phyloP scores from a whole-genome alignment of 2,329 filamentous ascomycete species.

The Falciphora oryzae region DNA sequence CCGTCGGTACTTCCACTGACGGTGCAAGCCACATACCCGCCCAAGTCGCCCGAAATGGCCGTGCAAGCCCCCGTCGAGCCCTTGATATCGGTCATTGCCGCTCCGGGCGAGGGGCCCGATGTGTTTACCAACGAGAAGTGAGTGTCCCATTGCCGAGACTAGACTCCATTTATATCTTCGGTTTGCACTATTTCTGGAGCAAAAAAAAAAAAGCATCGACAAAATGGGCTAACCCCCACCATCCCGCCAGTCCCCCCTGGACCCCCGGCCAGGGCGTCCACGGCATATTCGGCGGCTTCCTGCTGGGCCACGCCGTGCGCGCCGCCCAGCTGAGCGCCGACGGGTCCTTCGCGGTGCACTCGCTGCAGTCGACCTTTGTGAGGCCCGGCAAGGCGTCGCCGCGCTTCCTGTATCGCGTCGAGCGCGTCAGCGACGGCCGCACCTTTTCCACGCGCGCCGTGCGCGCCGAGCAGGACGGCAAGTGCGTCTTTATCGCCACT shows the following conservation, averaged over 20 bases:
- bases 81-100: slow-evolving; percentile 5
- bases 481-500: slow-evolving; percentile 5
- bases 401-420: slow-evolving; percentile 6
- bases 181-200: not conserved
- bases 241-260: slow-evolving; percentile 5
- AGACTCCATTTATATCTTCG: not conserved
- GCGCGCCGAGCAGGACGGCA: slow-evolving; percentile 7
- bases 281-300: slow-evolving; percentile 11
- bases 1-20: no score
- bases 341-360: slow-evolving; percentile 2
- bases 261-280: slow-evolving; percentile 4
- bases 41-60: not conserved
- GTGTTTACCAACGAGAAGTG: slow-evolving; percentile 8
- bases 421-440: slow-evolving; percentile 8
- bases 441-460: slow-evolving; percentile 11
- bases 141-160: not conserved
- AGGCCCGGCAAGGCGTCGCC: slow-evolving; percentile 3
- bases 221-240: no score
- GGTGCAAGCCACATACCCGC: no score
- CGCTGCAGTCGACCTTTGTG: slow-evolving; percentile 8
- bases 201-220: not conserved
- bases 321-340: slow-evolving; percentile 6
- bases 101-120: slow-evolving; percentile 4
- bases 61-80: slow-evolving; percentile 6
- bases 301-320: slow-evolving; percentile 6